These are phyloP conservation scores for Suillus clintonianus DNA, from an alignment of 768 basidiomycete species.

Conservation along the genomic window DNA sequence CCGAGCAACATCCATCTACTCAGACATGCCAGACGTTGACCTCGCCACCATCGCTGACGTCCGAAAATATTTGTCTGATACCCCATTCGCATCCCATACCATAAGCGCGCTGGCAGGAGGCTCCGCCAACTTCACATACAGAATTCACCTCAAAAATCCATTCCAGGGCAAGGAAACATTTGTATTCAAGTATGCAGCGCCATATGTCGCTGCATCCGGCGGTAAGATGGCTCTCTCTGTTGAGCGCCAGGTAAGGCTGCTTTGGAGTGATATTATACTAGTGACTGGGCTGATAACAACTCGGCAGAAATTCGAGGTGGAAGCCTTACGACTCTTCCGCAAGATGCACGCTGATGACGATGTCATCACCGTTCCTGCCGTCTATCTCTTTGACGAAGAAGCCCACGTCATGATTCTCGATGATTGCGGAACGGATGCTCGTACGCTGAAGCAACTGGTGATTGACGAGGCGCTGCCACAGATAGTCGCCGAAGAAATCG, in stretches of 20 bases:
- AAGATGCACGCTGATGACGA: slow-evolving; percentile 30
- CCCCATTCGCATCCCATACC: slow-evolving; percentile 46
- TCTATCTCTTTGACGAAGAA: slow-evolving; percentile 52
- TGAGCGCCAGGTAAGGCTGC: slow-evolving; percentile 52
- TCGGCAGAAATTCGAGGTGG: slow-evolving; percentile 44
- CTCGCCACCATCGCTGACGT: slow-evolving; percentile 34
- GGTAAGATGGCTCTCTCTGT: slow-evolving; percentile 36
- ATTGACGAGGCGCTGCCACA: slow-evolving; percentile 33
- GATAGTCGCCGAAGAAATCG: slow-evolving; percentile 44
- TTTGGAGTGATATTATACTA: neutral
- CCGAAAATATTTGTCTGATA: slow-evolving; percentile 45
- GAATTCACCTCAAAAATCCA: slow-evolving; percentile 44
- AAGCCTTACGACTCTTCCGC: slow-evolving; percentile 49
- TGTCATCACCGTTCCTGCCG: slow-evolving; percentile 48
- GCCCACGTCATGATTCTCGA: slow-evolving; percentile 61
- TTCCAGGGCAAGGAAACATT: slow-evolving; percentile 47
- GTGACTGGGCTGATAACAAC: slow-evolving; percentile 22
- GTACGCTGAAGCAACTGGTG: slow-evolving; percentile 44
- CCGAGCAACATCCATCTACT: neutral
- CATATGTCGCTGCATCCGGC: slow-evolving; percentile 37
- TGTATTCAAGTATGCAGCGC: slow-evolving; percentile 60
- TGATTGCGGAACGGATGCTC: slow-evolving; percentile 47
- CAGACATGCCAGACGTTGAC: slow-evolving; percentile 24
- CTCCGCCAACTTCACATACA: slow-evolving; percentile 55
- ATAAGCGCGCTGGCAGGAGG: slow-evolving; percentile 53